Conservation (phyloP, 768 basidiomycete species). For the Boletus coccyginus region DNA sequence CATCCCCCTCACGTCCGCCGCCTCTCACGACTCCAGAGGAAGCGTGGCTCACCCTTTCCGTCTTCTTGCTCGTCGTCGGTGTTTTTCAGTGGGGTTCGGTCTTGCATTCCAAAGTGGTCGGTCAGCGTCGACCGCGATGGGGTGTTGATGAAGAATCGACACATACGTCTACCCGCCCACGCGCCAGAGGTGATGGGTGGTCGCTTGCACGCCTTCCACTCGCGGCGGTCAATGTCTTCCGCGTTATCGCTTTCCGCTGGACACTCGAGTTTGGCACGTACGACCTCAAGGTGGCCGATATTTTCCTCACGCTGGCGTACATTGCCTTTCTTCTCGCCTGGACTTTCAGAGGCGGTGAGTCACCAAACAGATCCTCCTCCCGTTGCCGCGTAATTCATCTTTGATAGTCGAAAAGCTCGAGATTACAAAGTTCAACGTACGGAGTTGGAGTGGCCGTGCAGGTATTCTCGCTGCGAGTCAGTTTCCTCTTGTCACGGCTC, state of each 20-base stretch:
- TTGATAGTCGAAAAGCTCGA: background rate
- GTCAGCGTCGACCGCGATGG: background rate
- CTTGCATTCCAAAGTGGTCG: conserved; percentile 19
- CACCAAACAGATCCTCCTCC: background rate
- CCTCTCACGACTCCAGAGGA: background rate
- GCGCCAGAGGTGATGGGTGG: conserved; percentile 29
- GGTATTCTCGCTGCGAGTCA: conserved; percentile 35
- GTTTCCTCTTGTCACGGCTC: conserved; percentile 41
- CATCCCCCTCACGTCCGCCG: background rate
- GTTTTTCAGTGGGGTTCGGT: conserved; percentile 27
- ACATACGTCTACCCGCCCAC: background rate
- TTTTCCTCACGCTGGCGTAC: conserved; percentile 47
- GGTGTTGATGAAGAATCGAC: conserved; percentile 18
- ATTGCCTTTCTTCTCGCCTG: conserved; percentile 42
- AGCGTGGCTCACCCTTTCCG: conserved; percentile 18
- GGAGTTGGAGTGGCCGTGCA: conserved; percentile 30
- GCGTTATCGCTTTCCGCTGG: conserved; percentile 48
- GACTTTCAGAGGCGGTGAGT: conserved; percentile 47
- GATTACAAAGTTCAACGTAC: conserved; percentile 9
- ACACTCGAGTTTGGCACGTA: conserved; percentile 44
- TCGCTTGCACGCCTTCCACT: conserved; percentile 36
- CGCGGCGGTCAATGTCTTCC: conserved; percentile 43
- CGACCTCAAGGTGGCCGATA: conserved; percentile 40
- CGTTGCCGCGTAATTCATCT: background rate
- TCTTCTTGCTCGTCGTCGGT: conserved; percentile 19